Evolutionary conservation across 2,329 filamentous ascomycete species (phyloP).

Genomic region (Phaeosphaeria sp.): DNA sequence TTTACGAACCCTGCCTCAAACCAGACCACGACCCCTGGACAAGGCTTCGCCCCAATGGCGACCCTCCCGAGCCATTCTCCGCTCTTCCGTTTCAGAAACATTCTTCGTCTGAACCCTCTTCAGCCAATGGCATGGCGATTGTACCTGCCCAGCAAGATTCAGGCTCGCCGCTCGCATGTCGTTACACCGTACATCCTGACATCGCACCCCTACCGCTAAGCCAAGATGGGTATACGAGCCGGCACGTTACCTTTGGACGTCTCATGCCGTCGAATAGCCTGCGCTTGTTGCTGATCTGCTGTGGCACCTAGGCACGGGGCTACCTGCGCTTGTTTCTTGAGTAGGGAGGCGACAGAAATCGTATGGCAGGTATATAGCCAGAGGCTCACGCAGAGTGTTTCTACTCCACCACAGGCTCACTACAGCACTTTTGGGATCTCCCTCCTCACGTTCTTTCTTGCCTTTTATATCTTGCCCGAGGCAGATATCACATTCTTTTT

Average conservation of each 20-base stretch:
- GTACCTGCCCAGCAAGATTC: conserved; percentile 35
- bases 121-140: conserved; percentile 28
- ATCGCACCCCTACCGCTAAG: conserved; percentile 28
- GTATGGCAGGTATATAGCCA: conserved; percentile 29
- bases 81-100: conserved; percentile 42
- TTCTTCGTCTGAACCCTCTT: conserved; percentile 20
- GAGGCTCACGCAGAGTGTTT: conserved; percentile 24
- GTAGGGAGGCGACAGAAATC: conserved; percentile 6
- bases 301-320: conserved; percentile 20
- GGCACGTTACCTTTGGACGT: conserved; percentile 24
- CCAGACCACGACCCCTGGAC: conserved; percentile 28
- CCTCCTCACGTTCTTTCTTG: conserved; percentile 24
- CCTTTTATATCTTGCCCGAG: conserved; percentile 42
- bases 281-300: conserved; percentile 31
- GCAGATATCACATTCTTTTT: conserved; percentile 46
- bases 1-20: conserved; percentile 22
- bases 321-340: conserved; percentile 7
- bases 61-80: conserved; percentile 22
- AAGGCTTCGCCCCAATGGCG: conserved; percentile 20
- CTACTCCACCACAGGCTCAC: conserved; percentile 28
- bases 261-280: conserved; percentile 40
- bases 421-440: conserved; percentile 32
- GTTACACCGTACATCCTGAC: conserved; percentile 30
- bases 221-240: conserved; percentile 29
- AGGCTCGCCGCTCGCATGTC: conserved; percentile 18